Percentiles rank a stretch among this genome's conserved stretches.
phyloP scores from a whole-genome alignment of 2,329 filamentous ascomycete genomes.

The Monosporascus sp. region DNA sequence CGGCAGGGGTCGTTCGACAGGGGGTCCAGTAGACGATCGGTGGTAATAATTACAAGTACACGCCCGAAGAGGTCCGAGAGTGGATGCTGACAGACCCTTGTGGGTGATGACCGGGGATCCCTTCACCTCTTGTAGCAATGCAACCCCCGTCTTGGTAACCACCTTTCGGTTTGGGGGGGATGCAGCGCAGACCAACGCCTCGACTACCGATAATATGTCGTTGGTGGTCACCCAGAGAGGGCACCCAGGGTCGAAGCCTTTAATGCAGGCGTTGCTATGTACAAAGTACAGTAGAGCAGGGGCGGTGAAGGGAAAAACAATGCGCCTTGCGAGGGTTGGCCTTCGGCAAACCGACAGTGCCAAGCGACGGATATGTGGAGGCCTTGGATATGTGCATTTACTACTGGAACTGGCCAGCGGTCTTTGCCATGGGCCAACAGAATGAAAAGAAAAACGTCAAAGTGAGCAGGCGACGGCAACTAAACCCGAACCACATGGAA shows the following conservation, averaged over 20 bases:
- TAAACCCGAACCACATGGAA: not conserved
- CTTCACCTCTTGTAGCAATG: too few relatives aligned
- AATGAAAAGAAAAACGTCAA: not conserved
- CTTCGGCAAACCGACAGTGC: not conserved
- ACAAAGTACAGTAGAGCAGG: not conserved
- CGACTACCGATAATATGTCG: too few relatives aligned
- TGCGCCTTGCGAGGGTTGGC: not conserved
- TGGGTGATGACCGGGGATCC: too few relatives aligned
- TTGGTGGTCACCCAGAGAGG: too few relatives aligned
- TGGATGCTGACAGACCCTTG: too few relatives aligned
- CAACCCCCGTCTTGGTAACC: too few relatives aligned
- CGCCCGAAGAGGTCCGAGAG: too few relatives aligned
- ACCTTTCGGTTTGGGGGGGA: too few relatives aligned
- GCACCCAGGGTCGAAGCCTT: too few relatives aligned
- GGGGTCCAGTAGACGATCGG: not conserved
- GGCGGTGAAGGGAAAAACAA: not conserved
- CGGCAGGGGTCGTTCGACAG: conserved; percentile 2
- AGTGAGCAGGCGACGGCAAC: not conserved
- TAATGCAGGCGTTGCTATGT: not conserved
- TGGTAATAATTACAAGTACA: not conserved
- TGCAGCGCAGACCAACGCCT: too few relatives aligned
- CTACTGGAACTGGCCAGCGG: not conserved
- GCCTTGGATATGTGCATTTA: not conserved
- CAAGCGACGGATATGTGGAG: not conserved
- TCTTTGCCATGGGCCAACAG: not conserved